Percentiles rank a stretch among this genome's conserved stretches.
Evolutionary conservation across 164 flowering plant genomes (phyloP).

Genomic region (Cinnamomum chago): DNA sequence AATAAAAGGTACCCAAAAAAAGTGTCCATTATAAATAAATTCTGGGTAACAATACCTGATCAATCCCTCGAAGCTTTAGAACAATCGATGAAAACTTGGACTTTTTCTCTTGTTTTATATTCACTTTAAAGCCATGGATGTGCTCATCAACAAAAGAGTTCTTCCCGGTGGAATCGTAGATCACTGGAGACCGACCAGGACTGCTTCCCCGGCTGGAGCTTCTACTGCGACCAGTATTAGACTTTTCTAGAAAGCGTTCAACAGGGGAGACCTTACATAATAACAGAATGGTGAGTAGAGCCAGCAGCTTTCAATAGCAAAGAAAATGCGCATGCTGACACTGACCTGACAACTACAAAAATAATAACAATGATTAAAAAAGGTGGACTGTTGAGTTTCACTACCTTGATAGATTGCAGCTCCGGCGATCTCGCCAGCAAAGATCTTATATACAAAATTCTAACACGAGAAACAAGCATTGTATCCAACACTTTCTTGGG

Average conservation of each 20-base stretch:
- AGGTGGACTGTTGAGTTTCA: constrained; percentile 2
- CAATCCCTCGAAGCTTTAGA: constrained; percentile 86
- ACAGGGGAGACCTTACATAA: constrained; percentile 71
- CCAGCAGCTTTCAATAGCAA: neutral
- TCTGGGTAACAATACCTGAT: constrained; percentile 51
- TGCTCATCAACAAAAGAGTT: constrained; percentile 52
- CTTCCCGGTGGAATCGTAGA: constrained; percentile 45
- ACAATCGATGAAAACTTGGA: constrained; percentile 94
- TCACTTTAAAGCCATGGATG: constrained; percentile 82
- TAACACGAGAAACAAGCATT: constrained; percentile 98
- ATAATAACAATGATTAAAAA: neutral
- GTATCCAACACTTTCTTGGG: constrained; percentile 96
- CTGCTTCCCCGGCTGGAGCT: constrained; percentile 89
- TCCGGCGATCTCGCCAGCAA: constrained; percentile 94
- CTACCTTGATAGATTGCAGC: constrained; percentile 92
- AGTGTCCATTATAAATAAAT: too few species aligned
- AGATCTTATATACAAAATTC: constrained; percentile 92
- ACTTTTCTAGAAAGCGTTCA: constrained; percentile 82
- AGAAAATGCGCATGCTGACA: neutral
- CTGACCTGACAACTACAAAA: neutral
- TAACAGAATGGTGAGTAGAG: neutral
- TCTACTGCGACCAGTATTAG: constrained; percentile 72
- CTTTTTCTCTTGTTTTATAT: constrained; percentile 86
- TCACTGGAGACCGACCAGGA: constrained; percentile 86
- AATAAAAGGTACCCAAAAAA: neutral